Conservation (phyloP, 2,329 filamentous ascomycete species). For the Plectosphaerella cucumerina region DNA sequence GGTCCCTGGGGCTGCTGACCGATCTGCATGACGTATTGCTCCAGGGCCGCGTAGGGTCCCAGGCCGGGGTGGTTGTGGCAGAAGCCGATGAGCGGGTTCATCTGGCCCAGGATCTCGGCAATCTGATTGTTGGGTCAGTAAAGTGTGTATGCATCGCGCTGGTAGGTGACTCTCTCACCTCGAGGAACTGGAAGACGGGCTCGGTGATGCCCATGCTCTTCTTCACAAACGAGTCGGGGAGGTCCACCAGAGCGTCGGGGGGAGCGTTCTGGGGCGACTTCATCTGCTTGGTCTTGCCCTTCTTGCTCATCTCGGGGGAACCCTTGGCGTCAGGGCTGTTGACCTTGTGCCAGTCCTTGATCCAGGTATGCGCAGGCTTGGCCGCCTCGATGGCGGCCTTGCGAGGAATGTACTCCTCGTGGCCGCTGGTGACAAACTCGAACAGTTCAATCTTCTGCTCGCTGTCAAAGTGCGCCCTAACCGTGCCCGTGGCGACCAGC, state of each 20-base stretch:
- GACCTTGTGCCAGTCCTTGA: conserved; percentile 60
- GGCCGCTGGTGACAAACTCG: conserved; percentile 70
- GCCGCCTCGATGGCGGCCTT: conserved; percentile 58
- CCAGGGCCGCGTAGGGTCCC: conserved; percentile 54
- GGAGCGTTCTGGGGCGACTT: conserved; percentile 57
- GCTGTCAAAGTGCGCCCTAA: conserved; percentile 75
- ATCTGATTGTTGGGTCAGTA: conserved; percentile 39
- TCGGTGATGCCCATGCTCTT: conserved; percentile 54
- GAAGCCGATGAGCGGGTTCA: conserved; percentile 59
- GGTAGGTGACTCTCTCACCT: conserved; percentile 36
- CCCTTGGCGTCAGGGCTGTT: conserved; percentile 54
- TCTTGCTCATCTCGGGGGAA: conserved; percentile 66
- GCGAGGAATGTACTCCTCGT: conserved; percentile 82
- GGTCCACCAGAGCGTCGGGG: conserved; percentile 51
- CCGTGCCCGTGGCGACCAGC: conserved; percentile 71
- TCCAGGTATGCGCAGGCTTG: conserved; percentile 58
- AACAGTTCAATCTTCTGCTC: conserved; percentile 80
- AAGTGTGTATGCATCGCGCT: conserved; percentile 1
- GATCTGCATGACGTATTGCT: conserved; percentile 54
- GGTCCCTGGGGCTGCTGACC: conserved; percentile 29
- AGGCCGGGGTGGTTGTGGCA: conserved; percentile 51
- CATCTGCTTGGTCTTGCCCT: conserved; percentile 53
- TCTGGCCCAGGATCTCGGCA: conserved; percentile 62
- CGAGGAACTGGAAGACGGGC: conserved; percentile 60
- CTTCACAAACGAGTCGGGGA: conserved; percentile 57